A percentile compares a stretch with the other conserved stretches of the same genome.
These are phyloP conservation scores for Schwanniomyces polymorphus DNA, from an alignment of 805 yeast species.

Conservation along the genomic window DNA sequence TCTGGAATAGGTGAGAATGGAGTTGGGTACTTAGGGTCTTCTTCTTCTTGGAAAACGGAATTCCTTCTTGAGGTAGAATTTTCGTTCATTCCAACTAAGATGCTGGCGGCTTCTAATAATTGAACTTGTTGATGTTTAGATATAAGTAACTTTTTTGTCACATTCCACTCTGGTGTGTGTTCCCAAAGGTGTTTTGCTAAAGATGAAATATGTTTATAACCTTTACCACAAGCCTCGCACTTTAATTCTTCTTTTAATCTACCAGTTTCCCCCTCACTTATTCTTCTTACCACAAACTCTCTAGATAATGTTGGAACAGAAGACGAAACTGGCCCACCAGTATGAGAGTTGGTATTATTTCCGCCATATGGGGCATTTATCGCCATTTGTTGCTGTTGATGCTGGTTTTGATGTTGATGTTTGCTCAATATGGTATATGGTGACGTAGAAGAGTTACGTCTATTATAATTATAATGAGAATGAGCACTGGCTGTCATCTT, in stretches of 20 bases:
- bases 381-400: slow-evolving; percentile 5
- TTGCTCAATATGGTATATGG: slow-evolving; percentile 31
- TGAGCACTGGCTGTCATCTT: slow-evolving; percentile 8
- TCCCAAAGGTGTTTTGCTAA: slow-evolving; percentile 90
- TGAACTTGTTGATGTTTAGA: slow-evolving; percentile 91
- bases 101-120: slow-evolving; percentile 73
- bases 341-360: slow-evolving; percentile 4
- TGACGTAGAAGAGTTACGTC: slow-evolving; percentile 26
- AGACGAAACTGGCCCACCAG: slow-evolving; percentile 17
- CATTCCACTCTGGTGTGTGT: slow-evolving; percentile 92
- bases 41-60: slow-evolving; percentile 11
- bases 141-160: slow-evolving; percentile 75
- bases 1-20: slow-evolving; percentile 13
- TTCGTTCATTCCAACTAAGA: slow-evolving; percentile 73
- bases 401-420: slow-evolving; percentile 16
- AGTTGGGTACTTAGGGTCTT: slow-evolving; percentile 11
- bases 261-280: slow-evolving; percentile 85
- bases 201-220: slow-evolving; percentile 85
- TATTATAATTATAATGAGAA: slow-evolving; percentile 25
- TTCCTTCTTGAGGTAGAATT: slow-evolving; percentile 7
- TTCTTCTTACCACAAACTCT: slow-evolving; percentile 78
- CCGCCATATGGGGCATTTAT: slow-evolving; percentile 2
- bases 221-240: slow-evolving; percentile 91
- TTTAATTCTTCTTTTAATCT: slow-evolving; percentile 78
- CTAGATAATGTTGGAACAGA: slow-evolving; percentile 51